phyloP scores from a whole-genome alignment of 78 protist species.

The Capsaspora owczarzaki region DNA sequence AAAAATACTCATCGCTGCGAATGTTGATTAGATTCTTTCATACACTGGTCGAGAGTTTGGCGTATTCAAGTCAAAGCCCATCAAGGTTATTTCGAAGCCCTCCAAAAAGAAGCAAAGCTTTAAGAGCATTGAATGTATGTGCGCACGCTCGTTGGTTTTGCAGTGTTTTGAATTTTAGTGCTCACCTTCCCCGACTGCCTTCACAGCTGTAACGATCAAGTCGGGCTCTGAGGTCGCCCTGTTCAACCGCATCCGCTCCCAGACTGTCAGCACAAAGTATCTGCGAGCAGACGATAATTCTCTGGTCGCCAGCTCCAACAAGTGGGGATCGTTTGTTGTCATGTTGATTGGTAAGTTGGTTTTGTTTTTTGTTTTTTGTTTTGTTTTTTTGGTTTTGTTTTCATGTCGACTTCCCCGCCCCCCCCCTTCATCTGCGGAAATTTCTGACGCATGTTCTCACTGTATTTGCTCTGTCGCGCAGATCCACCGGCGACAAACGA shows the following conservation, averaged over 20 bases:
- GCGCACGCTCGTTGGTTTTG: not conserved
- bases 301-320: not conserved
- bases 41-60: not conserved
- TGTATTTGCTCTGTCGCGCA: too few relatives aligned
- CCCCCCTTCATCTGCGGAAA: too few relatives aligned
- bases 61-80: not conserved
- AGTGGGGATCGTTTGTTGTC: not conserved
- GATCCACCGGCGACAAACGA: too few relatives aligned
- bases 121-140: not conserved
- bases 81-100: slow-evolving; percentile 18
- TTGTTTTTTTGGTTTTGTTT: too few relatives aligned
- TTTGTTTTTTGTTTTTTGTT: too few relatives aligned
- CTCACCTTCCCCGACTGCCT: too few relatives aligned
- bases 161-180: not conserved
- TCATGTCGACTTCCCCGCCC: too few relatives aligned
- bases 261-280: not conserved
- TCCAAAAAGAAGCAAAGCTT: slow-evolving; percentile 2
- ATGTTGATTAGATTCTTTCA: too few relatives aligned
- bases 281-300: not conserved
- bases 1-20: too few relatives aligned
- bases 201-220: too few relatives aligned
- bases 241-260: slow-evolving; percentile 12
- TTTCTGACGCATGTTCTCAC: too few relatives aligned
- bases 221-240: not conserved
- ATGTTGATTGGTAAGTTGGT: not conserved